Percentiles rank a stretch among this genome's conserved stretches.
Conservation (phyloP, 2,329 filamentous ascomycete species). For the Ophiocordyceps camponoti-floridani region DNA sequence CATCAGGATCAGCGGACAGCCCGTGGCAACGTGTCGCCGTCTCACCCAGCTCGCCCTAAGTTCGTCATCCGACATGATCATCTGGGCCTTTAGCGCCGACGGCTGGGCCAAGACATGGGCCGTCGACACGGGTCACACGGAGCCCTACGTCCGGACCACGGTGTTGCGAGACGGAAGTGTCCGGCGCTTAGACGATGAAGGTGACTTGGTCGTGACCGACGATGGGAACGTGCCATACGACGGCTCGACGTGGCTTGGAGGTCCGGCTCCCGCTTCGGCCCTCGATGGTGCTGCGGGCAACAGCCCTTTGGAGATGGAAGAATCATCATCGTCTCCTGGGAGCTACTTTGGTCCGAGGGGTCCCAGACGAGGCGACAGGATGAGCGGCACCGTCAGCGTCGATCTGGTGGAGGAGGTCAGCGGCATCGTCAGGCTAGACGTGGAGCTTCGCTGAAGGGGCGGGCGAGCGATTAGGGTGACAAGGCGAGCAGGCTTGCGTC, state of each 20-base stretch:
- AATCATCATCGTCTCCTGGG: neutral
- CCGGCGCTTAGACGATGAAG: constrained; percentile 12
- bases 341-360: constrained; percentile 1
- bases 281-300: constrained; percentile 4
- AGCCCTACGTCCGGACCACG: constrained; percentile 5
- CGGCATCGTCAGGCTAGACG: constrained; percentile 18
- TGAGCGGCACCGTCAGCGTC: constrained; percentile 8
- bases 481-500: neutral
- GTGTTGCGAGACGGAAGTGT: constrained; percentile 15
- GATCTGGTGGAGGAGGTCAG: constrained; percentile 16
- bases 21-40: constrained; percentile 12
- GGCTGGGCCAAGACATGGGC: constrained; percentile 16
- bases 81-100: constrained; percentile 17
- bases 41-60: constrained; percentile 15
- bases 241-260: neutral
- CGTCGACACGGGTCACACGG: constrained; percentile 8
- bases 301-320: constrained; percentile 1
- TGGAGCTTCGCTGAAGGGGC: constrained; percentile 12
- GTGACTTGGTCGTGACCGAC: constrained; percentile 12
- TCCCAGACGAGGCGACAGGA: constrained; percentile 2
- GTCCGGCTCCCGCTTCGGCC: constrained; percentile 1
- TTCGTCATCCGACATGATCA: constrained; percentile 13
- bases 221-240: neutral
- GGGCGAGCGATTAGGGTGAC: no score
- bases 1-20: constrained; percentile 13